Conservation (phyloP, 768 basidiomycete genomes). For the Leccinum disarticulatum region DNA sequence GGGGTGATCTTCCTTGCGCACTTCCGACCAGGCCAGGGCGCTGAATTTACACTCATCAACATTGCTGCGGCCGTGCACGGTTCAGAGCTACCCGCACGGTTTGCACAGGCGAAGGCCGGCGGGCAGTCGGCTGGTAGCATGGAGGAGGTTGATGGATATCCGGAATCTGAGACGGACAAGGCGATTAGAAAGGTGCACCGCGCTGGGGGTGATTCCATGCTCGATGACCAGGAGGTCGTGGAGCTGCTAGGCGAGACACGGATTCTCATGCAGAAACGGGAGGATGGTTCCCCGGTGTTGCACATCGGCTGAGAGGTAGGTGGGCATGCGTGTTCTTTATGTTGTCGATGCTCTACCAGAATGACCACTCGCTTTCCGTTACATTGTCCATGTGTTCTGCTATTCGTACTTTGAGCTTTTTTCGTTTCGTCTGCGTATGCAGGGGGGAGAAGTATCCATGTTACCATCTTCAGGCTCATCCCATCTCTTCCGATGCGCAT, state of each 20-base stretch:
- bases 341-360: neutral
- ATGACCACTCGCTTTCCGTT: neutral
- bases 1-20: constrained; percentile 21
- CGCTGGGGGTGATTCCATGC: neutral
- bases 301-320: constrained; percentile 14
- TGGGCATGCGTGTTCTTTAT: neutral
- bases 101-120: constrained; percentile 4
- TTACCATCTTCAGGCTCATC: no score
- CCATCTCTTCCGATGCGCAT: no score
- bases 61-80: constrained; percentile 22
- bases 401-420: no score
- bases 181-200: neutral
- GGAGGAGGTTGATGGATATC: neutral
- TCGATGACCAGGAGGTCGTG: neutral
- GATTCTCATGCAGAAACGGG: constrained; percentile 18
- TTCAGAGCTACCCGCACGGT: constrained; percentile 26
- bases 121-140: neutral
- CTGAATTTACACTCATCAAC: constrained; percentile 25
- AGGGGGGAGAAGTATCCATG: no score
- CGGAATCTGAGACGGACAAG: neutral
- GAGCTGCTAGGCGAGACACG: constrained; percentile 9
- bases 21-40: constrained; percentile 24
- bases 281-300: constrained; percentile 21
- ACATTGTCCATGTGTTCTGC: neutral
- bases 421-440: neutral